Base-by-base conservation (phyloP, 768 basidiomycete species). In the Paxillus rubicundulus region DNA sequence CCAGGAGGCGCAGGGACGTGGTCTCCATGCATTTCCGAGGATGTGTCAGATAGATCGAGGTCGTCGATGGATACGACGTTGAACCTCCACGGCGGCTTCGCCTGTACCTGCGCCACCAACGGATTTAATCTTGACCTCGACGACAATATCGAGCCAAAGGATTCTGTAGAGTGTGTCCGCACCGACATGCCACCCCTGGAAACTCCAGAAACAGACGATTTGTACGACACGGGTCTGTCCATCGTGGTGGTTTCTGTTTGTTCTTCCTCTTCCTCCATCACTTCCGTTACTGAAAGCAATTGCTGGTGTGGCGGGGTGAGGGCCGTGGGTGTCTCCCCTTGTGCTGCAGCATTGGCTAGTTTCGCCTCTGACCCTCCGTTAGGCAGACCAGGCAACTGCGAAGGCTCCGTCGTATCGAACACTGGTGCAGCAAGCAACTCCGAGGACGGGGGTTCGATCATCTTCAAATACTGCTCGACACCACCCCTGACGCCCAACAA, bases 51-150 rank as follows among this genome's bases (percentile, higher is more conserved):
- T n/a, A 90, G 70, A 52, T 91, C 88, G 38, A 89, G 70, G 37
- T 90, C 89, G 61, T 91, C 88, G 43, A 90, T 82, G 6, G 87
- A 86, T 18, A 85, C 85, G 42, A 89, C 78, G 53, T 90, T 86
- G 45, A 88, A 82, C 54, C 73, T 76, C 82, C 78, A 87, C 27
- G 75, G 80, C 1, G 78, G 72, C 28, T 73, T 65, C 17, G 65
- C 68, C 42, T 71, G 69, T 2, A 69, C 68, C 45, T 71, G 65
- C 27, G 68, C 68, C 9, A 71, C 68, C 27, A 69, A 17, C 18
- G 68, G 69, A 39, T 69, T 69, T 34, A 69, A 47, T 10, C 44
- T 44, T 4, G 69, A 71, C 33, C 53, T 55, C 2, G 68, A 69
- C 4, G 68, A 71, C 18, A 71, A 17, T 36, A 69, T 57, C 12